Evolutionary conservation across 805 yeast species (phyloP).

Genomic region (Debaryomyces hansenii): DNA sequence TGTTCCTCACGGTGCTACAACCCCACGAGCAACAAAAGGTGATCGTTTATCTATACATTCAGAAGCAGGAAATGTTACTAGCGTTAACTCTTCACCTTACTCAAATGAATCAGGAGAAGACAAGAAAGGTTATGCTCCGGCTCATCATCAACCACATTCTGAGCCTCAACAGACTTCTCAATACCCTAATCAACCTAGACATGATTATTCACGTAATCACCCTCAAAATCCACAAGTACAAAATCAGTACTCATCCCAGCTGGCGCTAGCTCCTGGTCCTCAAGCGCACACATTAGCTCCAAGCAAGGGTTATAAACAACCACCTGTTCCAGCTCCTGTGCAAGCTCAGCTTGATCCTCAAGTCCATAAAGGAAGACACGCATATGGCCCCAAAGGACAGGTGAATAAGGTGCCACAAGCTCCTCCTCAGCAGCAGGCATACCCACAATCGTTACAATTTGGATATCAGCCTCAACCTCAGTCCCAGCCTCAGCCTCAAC

Average conservation of each 20-base stretch:
- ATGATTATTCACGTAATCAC: slow-evolving; percentile 22
- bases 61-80: slow-evolving; percentile 21
- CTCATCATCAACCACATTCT: background rate
- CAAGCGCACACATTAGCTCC: background rate
- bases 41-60: slow-evolving; percentile 25
- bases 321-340: background rate
- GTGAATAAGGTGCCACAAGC: slow-evolving; percentile 7
- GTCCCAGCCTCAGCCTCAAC: slow-evolving; percentile 8
- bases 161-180: background rate
- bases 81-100: slow-evolving; percentile 15
- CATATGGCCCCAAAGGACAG: background rate
- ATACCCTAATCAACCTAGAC: slow-evolving; percentile 21
- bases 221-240: slow-evolving; percentile 1
- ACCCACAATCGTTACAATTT: slow-evolving; percentile 13
- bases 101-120: slow-evolving; percentile 11
- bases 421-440: slow-evolving; percentile 14
- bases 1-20: slow-evolving; percentile 18
- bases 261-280: slow-evolving; percentile 1
- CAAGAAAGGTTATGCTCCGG: background rate
- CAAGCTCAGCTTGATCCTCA: background rate
- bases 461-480: slow-evolving; percentile 11
- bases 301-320: slow-evolving; percentile 2
- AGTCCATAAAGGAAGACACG: background rate
- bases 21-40: slow-evolving; percentile 9
- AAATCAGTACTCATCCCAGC: background rate